Evolutionary conservation across 2,329 filamentous ascomycete species (phyloP), one percentile per base, ranked within the genome.

Genomic region (Elsinoe perseae): DNA sequence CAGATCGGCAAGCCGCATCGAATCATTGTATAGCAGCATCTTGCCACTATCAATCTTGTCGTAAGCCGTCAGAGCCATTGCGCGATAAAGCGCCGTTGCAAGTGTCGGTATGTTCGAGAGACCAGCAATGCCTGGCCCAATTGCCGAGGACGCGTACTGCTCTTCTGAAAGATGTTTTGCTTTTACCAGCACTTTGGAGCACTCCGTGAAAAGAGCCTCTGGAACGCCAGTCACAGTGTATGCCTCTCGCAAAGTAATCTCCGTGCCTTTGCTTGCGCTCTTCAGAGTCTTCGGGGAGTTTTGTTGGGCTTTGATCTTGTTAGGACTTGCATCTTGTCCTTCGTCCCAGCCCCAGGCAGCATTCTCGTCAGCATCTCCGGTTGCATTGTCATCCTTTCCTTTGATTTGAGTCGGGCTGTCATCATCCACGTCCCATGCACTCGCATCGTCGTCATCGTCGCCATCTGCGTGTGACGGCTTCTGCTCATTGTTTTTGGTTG

Each of bases 181-280:
- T 57, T 77, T 70, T 43, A 67, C 59, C 59, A 78, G 65, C 6
- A 74, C 68, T 48, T 73, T 59, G 80, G 76, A 73, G 54, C 92
- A 82, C 25, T 88, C 77, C 16, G 81, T 77, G 18, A 91, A 76
- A 10, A 97, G 83, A 3, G 84, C 81, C 59, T 89, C 85, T 0
- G 93, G 92, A 68, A 96, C 86, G 2, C 87, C 86, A 0, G 92
- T 96, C 53, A 95, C 87, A 58, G 84, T 87, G 69, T 95, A 98
- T 1, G 80, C 87, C 71, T 98, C 93, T 59, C 80, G 86, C 43
- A 97, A 73, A 0, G 87, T 86, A 58, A 97, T 60, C 53, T 70
- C 65, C 18, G 64, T 64, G 56, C 55, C 50, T 60, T 56, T 40
- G 65, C 63, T 20, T 61, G 4, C 48, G 32, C 28, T 27, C 44